phyloP scores from a whole-genome alignment of 352 stramenopile species.

The Pythium dissimile region DNA sequence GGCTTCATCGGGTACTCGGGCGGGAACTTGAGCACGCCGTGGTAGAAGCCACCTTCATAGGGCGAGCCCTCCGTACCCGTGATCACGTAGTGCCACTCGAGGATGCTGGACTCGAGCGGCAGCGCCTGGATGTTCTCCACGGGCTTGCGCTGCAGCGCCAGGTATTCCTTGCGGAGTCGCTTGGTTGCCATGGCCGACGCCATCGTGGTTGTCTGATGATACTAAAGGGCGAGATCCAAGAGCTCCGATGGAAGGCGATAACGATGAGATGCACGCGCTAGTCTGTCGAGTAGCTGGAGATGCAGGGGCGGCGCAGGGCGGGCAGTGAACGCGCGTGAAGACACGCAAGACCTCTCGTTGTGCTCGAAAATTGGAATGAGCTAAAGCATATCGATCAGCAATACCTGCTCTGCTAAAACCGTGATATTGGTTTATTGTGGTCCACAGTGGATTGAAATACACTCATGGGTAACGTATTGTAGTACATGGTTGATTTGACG shows the following conservation, averaged over 20 bases:
- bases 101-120: conserved; percentile 91
- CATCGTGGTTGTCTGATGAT: no score
- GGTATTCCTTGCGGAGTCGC: conserved; percentile 91
- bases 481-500: neutral
- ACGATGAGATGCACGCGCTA: no score
- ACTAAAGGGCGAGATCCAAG: no score
- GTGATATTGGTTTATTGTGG: neutral
- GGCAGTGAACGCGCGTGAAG: neutral
- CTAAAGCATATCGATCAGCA: neutral
- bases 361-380: neutral
- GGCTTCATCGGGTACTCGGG: conserved; percentile 95
- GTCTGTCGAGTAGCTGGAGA: neutral
- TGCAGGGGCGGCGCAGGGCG: neutral
- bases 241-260: no score
- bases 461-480: neutral
- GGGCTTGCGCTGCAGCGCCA: conserved; percentile 88
- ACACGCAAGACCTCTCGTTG: neutral
- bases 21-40: conserved; percentile 91
- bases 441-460: neutral
- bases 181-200: conserved; percentile 84
- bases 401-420: neutral
- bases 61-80: conserved; percentile 54
- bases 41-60: conserved; percentile 91
- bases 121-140: conserved; percentile 88
- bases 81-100: conserved; percentile 97